Base-by-base conservation (phyloP, 495 filamentous ascomycete species). In the Hyaloscypha finlandica region DNA sequence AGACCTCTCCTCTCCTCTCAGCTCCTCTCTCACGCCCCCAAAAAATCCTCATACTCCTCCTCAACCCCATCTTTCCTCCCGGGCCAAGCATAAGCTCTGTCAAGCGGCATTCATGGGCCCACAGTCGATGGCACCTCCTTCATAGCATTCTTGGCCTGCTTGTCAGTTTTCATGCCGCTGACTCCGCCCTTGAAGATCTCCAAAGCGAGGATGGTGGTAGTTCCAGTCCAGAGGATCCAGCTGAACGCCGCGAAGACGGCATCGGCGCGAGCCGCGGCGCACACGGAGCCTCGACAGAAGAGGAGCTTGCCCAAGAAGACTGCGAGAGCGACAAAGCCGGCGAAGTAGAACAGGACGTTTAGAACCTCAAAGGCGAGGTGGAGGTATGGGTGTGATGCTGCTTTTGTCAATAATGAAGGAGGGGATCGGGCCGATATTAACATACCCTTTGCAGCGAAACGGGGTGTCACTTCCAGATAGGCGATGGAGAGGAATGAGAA, bases 271-370 rank as follows among this genome's bases (percentile, higher is more conserved):
- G 81, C 82, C 8, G 79, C 76, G 20, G 72, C 74, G 75, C 84
- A 86, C 6, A 83, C 81, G 54, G 71, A 74, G 45, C 82, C 83
- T 25, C 79, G 76, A 76, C 84, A 86, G 77, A 82, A 83, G 71
- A 80, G 75, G 32, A 84, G 76, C 48, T 83, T 74, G 60, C 80
- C 80, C 56, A 94, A 77, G 75, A 88, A 88, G 6, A 86, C 87
- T 6, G 85, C 83, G 25, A 93, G 79, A 0, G 90, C 90, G 72
- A 93, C 82, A 75, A 90, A 93, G 39, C 90, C 91, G 1, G 87
- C 82, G 77, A 97, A 90, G 90, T 90, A 94, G 81, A 95, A 92
- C 61, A 94, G 77, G 76, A 86, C 85, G 61, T 92, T 94, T 53
- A 87, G 60, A 48, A 77, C 71, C 73, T 94, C 91, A 59, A 91